Evolutionary conservation across 2,329 filamentous ascomycete genomes (phyloP).

Genomic region (Onygenales sp.): DNA sequence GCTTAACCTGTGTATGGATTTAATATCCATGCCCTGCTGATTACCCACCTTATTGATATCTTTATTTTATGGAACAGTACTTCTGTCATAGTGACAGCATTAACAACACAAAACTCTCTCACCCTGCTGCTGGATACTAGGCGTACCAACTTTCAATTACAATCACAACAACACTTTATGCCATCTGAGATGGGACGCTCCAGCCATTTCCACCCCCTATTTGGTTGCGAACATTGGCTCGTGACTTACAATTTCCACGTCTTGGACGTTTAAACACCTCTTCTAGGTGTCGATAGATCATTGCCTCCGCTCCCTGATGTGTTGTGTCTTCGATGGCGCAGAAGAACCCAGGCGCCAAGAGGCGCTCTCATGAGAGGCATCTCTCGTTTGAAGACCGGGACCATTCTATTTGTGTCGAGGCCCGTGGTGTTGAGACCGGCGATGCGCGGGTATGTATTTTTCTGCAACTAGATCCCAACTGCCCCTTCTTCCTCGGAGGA

Average conservation of each 20-base stretch:
- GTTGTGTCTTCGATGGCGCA: not conserved
- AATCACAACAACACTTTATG: too few species aligned
- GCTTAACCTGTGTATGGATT: too few species aligned
- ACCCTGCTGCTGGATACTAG: too few species aligned
- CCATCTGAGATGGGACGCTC: not conserved
- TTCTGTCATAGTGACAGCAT: too few species aligned
- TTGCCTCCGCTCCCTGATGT: too few species aligned
- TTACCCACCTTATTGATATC: too few species aligned
- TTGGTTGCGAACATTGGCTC: not conserved
- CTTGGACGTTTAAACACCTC: not conserved
- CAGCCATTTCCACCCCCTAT: not conserved
- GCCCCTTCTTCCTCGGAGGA: not conserved
- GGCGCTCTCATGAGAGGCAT: not conserved
- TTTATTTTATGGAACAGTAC: too few species aligned
- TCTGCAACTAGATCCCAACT: too few species aligned
- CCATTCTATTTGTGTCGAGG: conserved; percentile 8
- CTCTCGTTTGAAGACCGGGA: not conserved
- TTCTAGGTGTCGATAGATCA: not conserved
- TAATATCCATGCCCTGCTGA: too few species aligned
- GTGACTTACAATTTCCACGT: not conserved
- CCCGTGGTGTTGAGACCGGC: conserved; percentile 7
- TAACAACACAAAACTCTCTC: too few species aligned
- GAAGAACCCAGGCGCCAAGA: too few species aligned
- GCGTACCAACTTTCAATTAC: too few species aligned
- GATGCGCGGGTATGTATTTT: conserved; percentile 21